phyloP scores from a whole-genome alignment of 768 basidiomycete species.

The Mycena pura region DNA sequence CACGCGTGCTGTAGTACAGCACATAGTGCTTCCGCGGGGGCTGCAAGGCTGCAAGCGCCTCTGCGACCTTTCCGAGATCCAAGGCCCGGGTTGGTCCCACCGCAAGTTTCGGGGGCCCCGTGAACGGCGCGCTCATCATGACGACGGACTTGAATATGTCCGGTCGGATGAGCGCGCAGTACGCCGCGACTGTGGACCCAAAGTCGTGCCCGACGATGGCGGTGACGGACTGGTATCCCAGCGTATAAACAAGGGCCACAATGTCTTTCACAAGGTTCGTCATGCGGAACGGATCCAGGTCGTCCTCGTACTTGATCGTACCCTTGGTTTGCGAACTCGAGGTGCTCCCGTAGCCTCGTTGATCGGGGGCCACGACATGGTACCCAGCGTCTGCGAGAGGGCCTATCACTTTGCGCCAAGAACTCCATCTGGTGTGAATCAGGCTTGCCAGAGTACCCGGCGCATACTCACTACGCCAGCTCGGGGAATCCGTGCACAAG shows the following conservation, averaged over 20 bases:
- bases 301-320: slow-evolving; percentile 50
- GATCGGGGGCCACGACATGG: slow-evolving; percentile 69
- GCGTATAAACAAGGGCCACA: slow-evolving; percentile 54
- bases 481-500: slow-evolving; percentile 75
- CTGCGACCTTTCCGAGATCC: slow-evolving; percentile 23
- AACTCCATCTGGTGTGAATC: slow-evolving; percentile 30
- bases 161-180: slow-evolving; percentile 59
- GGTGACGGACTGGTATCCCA: slow-evolving; percentile 54
- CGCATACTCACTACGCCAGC: slow-evolving; percentile 49
- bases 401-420: slow-evolving; percentile 64
- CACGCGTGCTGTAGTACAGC: slow-evolving; percentile 53
- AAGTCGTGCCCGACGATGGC: slow-evolving; percentile 69
- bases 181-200: slow-evolving; percentile 60
- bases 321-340: slow-evolving; percentile 18
- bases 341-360: slow-evolving; percentile 61
- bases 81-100: slow-evolving; percentile 8
- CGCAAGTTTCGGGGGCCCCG: slow-evolving; percentile 44
- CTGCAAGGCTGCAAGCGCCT: slow-evolving; percentile 44
- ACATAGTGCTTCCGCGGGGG: slow-evolving; percentile 67
- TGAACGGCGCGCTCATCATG: slow-evolving; percentile 66
- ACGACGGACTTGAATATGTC: slow-evolving; percentile 63
- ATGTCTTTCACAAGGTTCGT: slow-evolving; percentile 60
- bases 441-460: background rate
- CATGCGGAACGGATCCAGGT: slow-evolving; percentile 55
- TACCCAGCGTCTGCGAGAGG: slow-evolving; percentile 60